Evolutionary conservation across 306 rosid species (phyloP), one percentile per base, ranked within the genome.

Genomic region (Urtica urens): DNA sequence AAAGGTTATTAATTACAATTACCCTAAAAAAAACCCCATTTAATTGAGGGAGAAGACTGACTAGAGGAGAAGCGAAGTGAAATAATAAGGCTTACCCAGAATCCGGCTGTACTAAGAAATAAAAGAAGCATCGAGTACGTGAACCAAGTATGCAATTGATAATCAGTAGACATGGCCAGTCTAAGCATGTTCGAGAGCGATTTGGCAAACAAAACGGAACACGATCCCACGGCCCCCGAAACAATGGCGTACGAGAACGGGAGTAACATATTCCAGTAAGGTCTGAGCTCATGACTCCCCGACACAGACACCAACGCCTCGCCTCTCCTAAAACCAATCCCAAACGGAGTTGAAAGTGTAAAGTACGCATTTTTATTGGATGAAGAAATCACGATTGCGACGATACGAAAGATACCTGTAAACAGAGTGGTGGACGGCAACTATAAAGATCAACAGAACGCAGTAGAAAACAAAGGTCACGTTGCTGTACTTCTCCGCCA

Each of bases 181-280:
- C 99, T 77, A 23, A 90, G 75, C 59, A 90, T 82, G 60, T 77
- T 90, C 22, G 99, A 90, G 63, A 90, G 96, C 23, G 99, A 90
- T 76, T 90, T 90, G 39, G 99, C 99, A 63, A 90, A 90, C 76
- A 90, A 72, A 49, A 90, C 99, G 12, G 99, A 90, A 76, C 93
- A 85, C 45, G 99, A 90, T 52, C 99, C 99, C 62, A 90, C 75
- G 51, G 93, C 96, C 63, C 99, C 99, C 44, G 99, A 90, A 68
- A 90, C 99, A 68, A 85, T 60, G 54, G 99, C 99, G 65, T 82
- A 90, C 23, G 99, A 90, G 66, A 85, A 90, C 27, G 99, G 99
- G 47, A 90, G 78, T 23, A 79, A 62, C 92, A 75, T 85, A 63
- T 48, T 73, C 99, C 99, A 90, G 65, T 79, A 79, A 33, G 96